Base-by-base conservation (phyloP, 1,139 yeast genomes). In the Scheffersomyces lignicola region DNA sequence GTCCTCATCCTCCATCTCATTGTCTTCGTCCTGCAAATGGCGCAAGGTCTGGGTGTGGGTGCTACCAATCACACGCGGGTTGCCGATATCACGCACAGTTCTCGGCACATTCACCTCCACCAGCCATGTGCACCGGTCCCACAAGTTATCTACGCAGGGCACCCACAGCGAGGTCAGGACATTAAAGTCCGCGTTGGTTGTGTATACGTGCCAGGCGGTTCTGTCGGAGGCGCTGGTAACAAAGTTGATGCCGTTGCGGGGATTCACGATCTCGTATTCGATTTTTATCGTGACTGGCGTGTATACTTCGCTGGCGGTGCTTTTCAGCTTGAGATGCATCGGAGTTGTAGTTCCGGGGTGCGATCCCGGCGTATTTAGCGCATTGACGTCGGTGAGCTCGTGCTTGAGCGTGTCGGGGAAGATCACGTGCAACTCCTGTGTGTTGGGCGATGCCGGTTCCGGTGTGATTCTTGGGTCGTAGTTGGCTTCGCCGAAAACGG, bases 121-220 rank as follows among this genome's bases (percentile, higher is more conserved):
- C 41, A 90, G 89, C 98, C 98, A 94, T 0, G 97, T 85, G 31
- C 86, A 83, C 40, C 89, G 77, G 48, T 89, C 97, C 78, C 92
- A 84, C 24, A 89, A 58, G 32, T 85, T 87, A 48, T 94, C 97
- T 4, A 92, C 73, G 54, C 98, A 94, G 0, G 99, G 99, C 31
- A 92, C 85, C 98, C 99, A 94, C 14, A 89, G 83, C 2, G 96
- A 86, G 0, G 97, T 86, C 10, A 95, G 79, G 7, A 85, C 73
- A 14, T 89, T 89, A 32, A 80, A 64, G 18, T 88, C 90, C 3
- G 87, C 72, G 52, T 92, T 90, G 1, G 78, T 71, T 0, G 98
- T 90, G 56, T 84, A 89, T 1, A 87, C 95, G 52, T 86, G 95
- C 95, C 97, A 89, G 27, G 43, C 41, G 29, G 58, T 58, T 34